Evolutionary conservation across 163 green algal genomes (phyloP).

Genomic region (Volvox carteri): DNA sequence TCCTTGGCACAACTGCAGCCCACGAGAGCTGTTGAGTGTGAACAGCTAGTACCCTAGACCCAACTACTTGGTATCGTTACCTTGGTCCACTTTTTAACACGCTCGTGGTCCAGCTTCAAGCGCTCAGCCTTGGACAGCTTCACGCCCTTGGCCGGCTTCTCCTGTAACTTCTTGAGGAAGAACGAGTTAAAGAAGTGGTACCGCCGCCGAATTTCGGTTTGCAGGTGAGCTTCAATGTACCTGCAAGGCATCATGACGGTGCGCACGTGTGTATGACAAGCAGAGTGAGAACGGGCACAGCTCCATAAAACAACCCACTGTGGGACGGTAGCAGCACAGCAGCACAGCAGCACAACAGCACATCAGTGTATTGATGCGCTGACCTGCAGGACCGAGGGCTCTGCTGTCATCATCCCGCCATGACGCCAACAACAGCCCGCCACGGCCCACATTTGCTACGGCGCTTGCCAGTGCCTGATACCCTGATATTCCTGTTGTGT

Average conservation of each 20-base stretch:
- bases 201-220: constrained; percentile 34
- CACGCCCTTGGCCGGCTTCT: background rate
- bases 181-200: constrained; percentile 97
- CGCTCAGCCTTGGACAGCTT: constrained; percentile 21
- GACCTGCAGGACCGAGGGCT: too few relatives aligned
- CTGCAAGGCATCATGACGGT: constrained; percentile 57
- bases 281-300: background rate
- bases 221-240: constrained; percentile 68
- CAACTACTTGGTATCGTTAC: too few relatives aligned
- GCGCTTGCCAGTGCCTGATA: too few relatives aligned
- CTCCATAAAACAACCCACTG: background rate
- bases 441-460: too few relatives aligned
- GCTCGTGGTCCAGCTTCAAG: constrained; percentile 67
- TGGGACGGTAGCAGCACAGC: background rate
- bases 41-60: too few relatives aligned
- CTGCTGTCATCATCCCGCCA: too few relatives aligned
- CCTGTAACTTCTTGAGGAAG: constrained; percentile 94
- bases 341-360: background rate
- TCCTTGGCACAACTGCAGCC: too few relatives aligned
- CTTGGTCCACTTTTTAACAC: constrained; percentile 95
- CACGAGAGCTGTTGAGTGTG: too few relatives aligned
- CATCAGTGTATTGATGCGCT: background rate
- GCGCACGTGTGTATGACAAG: too few relatives aligned
- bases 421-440: too few relatives aligned
- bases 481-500: too few relatives aligned